Base-by-base conservation (phyloP, 108 stramenopile genomes). In the Skeletonema potamos region DNA sequence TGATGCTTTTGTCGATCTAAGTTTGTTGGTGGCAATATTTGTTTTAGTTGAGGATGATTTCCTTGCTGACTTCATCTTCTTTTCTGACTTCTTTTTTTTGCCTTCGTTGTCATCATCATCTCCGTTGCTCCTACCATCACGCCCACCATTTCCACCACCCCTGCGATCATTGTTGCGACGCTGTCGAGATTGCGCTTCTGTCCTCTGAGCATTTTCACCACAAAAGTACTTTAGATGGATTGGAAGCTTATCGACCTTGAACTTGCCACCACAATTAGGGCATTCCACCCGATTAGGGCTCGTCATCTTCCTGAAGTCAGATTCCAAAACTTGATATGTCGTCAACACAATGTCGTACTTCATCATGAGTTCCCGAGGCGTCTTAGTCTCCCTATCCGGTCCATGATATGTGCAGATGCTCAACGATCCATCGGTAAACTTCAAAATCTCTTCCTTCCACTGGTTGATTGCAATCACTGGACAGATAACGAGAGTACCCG, bases 171-270 rank as follows among this genome's bases (percentile, higher is more conserved):
- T 71, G 29, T 95, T 94, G 8, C 96, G 82, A 26, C 74, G 83
- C 55, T 95, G 94, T 34, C 92, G 86, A 5, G 96, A 82, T 82
- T 98, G 98, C 0, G 97, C 97, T 58, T 90, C 95, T 1, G 96
- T 97, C 33, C 91, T 89, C 74, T 91, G 82, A 8, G 96, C 97
- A 10, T 73, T 70, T 63, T 95, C 96, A 22, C 98, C 97, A 69
- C 98, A 99, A 72, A 99, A 99, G 67, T 97, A 99, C 76, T 95
- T 97, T 33, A 95, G 77, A 77, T 97, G 96, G 29, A 95, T 85
- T 6, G 82, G 83, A 12, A 97, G 79, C 58, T 95, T 97, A 70
- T 95, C 91, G 27, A 92, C 84, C 81, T 90, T 90, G 61, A 92
- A 97, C 15, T 80, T 85, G n/a, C 87, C 86, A 24, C 95, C 93